Base-by-base conservation (phyloP, 1,284 basidiomycete species). In the Tetrapyrgos nigripes region DNA sequence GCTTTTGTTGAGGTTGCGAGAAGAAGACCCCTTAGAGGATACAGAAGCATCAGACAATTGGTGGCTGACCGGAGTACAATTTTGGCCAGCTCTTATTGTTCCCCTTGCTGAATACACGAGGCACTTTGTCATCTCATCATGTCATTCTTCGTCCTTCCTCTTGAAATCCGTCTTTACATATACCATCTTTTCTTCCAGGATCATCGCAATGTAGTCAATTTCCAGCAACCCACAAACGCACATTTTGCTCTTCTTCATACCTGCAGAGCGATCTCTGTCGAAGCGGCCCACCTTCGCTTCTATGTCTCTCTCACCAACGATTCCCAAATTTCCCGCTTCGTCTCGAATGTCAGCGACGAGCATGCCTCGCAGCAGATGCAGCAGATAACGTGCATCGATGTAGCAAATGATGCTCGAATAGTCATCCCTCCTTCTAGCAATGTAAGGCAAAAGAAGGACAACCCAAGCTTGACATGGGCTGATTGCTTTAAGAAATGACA, bases 301-400 rank as follows among this genome's bases (percentile, higher is more conserved):
- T 78, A 80, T 62, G 35, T 79, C 52, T 80, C 77, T 26, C 71
- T 81, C 29, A 61, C 66, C 51, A 68, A 77, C 64, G 79, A 79
- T 67, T 64, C 64, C 50, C 73, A 81, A 58, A 76, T 79, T 50
- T 70, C 46, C 51, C 58, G 43, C 54, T 65, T 62, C 51, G 61
- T 64, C 50, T 53, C 35, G 5, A 44, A 28, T 55, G 66, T 70
- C 28, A 60, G 57, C 19, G 62, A 64, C 3, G 57, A 64, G 52
- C 47, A 62, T 31, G 62, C 60, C 45, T 58, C 66, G 29, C 17
- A n/a, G n/a, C n/a, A n/a, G n/a, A n/a, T n/a, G n/a, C n/a, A n/a
- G n/a, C 68, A 57, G 29, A 65, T 79, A 37, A 57, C 63, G 8
- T 74, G 68, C 64, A 72, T 72, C 23, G 79, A 80, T 63, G 76